A percentile compares a stretch with the other conserved stretches of the same genome.
phyloP scores from a whole-genome alignment of 208 protist genomes.

The Crithidia expoeki region DNA sequence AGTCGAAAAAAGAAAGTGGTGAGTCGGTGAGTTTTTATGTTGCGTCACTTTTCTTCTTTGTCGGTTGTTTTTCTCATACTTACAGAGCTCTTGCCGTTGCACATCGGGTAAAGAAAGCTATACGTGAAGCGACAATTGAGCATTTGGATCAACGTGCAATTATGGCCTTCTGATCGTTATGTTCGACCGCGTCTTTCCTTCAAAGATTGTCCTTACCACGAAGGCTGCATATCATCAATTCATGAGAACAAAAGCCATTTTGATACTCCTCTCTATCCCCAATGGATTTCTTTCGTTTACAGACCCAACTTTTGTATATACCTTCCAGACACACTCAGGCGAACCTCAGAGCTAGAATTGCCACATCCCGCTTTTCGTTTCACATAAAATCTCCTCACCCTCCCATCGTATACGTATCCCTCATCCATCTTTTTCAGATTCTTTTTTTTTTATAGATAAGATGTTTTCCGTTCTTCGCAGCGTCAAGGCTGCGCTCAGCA shows the following conservation, averaged over 20 bases:
- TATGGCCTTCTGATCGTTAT: too few species aligned
- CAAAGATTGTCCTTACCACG: too few species aligned
- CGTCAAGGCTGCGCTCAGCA: neutral
- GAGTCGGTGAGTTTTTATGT: neutral
- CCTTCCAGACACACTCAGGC: conserved; percentile 1
- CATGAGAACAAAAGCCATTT: neutral
- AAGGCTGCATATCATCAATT: too few species aligned
- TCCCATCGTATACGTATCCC: neutral
- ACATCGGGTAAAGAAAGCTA: too few species aligned
- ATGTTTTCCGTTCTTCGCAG: neutral
- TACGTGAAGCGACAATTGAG: too few species aligned
- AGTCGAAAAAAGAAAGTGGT: neutral
- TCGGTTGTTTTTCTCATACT: neutral
- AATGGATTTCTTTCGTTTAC: neutral
- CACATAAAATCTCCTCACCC: neutral
- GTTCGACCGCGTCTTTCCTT: too few species aligned
- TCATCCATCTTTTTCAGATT: neutral
- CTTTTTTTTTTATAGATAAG: neutral
- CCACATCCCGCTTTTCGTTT: neutral
- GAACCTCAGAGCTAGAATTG: neutral
- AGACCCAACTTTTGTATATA: neutral
- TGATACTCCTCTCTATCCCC: neutral
- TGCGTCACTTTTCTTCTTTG: neutral
- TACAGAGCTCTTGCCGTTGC: neutral
- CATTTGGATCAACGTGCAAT: too few species aligned